These are phyloP conservation scores for Striga hermonthica DNA, from an alignment of 305 asterid genomes.

Conservation along the genomic window DNA sequence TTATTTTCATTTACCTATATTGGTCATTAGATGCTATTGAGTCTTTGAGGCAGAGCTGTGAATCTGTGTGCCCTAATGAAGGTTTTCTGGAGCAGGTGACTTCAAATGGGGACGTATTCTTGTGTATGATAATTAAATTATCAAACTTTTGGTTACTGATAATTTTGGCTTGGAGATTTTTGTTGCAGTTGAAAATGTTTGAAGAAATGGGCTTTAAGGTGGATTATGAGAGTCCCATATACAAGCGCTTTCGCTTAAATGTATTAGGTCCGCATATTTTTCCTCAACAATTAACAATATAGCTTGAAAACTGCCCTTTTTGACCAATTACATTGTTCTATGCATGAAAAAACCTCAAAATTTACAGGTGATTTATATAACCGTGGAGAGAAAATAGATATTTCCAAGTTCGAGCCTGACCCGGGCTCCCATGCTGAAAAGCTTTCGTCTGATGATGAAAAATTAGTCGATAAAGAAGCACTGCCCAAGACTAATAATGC, in stretches of 20 bases:
- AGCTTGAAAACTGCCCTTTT: conserved; percentile 12
- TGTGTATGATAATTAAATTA: conserved; percentile 21
- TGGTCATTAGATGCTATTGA: conserved; percentile 72
- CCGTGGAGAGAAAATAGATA: conserved; percentile 83
- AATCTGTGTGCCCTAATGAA: conserved; percentile 81
- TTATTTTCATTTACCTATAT: conserved; percentile 20
- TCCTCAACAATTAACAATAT: conserved; percentile 14
- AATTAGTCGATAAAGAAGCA: conserved; percentile 36
- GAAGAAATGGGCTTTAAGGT: conserved; percentile 88
- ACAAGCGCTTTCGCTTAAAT: conserved; percentile 86
- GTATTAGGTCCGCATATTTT: conserved; percentile 57
- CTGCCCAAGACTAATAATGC: conserved; percentile 37
- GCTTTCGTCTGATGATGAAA: conserved; percentile 42
- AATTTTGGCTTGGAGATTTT: conserved; percentile 23
- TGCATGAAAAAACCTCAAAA: conserved; percentile 1
- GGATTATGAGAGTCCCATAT: conserved; percentile 67
- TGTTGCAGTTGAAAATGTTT: conserved; percentile 80
- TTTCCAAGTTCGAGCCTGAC: conserved; percentile 72
- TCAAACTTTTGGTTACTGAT: conserved; percentile 23
- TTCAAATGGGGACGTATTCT: conserved; percentile 22
- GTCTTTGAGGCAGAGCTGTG: conserved; percentile 75
- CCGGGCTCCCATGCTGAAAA: conserved; percentile 61
- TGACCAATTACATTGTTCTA: conserved; percentile 8
- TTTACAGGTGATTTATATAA: conserved; percentile 77
- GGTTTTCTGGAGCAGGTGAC: conserved; percentile 96